These are phyloP conservation scores for Rachicladosporium sp. DNA, from an alignment of 2,329 filamentous ascomycete genomes.

Conservation along the genomic window DNA sequence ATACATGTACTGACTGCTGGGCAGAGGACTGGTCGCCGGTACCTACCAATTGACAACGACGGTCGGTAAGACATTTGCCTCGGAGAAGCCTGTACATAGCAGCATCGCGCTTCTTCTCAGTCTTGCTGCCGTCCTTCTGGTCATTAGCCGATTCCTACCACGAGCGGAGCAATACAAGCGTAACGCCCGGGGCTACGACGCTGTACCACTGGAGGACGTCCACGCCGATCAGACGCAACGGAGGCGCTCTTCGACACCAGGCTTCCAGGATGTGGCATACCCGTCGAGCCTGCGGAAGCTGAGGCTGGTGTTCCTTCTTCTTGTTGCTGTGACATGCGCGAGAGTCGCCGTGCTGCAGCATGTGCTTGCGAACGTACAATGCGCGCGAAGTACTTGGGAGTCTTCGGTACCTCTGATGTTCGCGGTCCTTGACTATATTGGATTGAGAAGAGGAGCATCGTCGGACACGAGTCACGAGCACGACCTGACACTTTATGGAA, in stretches of 20 bases:
- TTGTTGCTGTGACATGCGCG: conserved; percentile 20
- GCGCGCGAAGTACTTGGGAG: conserved; percentile 21
- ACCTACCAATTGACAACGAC: conserved; percentile 14
- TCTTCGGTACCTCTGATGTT: conserved; percentile 19
- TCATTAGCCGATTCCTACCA: conserved; percentile 23
- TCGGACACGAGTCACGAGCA: conserved; percentile 9
- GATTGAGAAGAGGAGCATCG: conserved; percentile 8
- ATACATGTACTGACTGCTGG: background rate
- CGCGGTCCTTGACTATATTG: conserved; percentile 17
- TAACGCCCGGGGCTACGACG: conserved; percentile 8
- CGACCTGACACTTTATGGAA: conserved; percentile 20
- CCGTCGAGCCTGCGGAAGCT: conserved; percentile 16
- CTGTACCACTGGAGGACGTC: conserved; percentile 20
- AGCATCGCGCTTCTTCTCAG: conserved; percentile 29
- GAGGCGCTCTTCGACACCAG: conserved; percentile 8
- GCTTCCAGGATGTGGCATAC: conserved; percentile 11
- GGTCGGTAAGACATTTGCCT: conserved; percentile 18
- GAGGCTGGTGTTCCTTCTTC: conserved; percentile 15
- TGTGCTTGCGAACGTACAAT: conserved; percentile 31
- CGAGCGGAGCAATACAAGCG: conserved; percentile 2
- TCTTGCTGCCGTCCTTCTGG: conserved; percentile 27
- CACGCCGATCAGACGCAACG: conserved; percentile 8
- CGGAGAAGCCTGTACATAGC: conserved; percentile 36
- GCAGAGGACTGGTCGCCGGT: conserved; percentile 18
- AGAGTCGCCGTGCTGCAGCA: conserved; percentile 29